Conservation (phyloP, 345 rosid genomes). For the Murraya koenigii region DNA sequence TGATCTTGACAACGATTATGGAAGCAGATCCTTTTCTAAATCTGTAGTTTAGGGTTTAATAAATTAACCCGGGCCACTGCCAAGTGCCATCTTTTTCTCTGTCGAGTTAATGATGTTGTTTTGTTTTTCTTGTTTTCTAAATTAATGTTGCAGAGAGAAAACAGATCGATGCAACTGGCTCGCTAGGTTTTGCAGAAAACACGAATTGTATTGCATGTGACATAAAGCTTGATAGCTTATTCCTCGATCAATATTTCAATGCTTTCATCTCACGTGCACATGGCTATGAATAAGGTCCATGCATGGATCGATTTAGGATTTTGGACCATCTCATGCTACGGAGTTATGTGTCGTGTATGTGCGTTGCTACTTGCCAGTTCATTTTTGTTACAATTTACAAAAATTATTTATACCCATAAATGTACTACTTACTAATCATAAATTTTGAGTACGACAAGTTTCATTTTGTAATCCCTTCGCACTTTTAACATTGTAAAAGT, state of each 20-base stretch:
- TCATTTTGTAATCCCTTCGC: neutral
- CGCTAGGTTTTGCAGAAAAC: neutral
- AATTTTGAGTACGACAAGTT: neutral
- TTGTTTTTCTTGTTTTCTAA: slow-evolving; percentile 4
- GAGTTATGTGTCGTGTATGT: neutral
- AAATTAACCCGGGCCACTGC: no score
- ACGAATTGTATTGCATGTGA: neutral
- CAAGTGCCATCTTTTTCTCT: slow-evolving; percentile 3
- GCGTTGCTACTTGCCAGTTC: slow-evolving; percentile 3
- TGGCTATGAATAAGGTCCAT: neutral
- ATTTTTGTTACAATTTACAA: neutral
- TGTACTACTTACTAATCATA: neutral
- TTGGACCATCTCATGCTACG: neutral
- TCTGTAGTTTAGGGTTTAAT: neutral
- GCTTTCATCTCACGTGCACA: neutral
- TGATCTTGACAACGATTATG: slow-evolving; percentile 27
- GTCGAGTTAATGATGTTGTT: slow-evolving; percentile 1
- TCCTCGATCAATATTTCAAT: neutral
- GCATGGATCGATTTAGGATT: neutral
- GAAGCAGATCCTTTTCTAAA: slow-evolving; percentile 12
- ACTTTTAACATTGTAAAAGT: neutral
- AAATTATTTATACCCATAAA: neutral
- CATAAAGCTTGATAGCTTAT: neutral
- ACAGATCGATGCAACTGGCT: neutral
- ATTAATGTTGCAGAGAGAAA: neutral